These are phyloP conservation scores for Dicorynia guianensis DNA, from an alignment of 306 rosid genomes.

Conservation along the genomic window DNA sequence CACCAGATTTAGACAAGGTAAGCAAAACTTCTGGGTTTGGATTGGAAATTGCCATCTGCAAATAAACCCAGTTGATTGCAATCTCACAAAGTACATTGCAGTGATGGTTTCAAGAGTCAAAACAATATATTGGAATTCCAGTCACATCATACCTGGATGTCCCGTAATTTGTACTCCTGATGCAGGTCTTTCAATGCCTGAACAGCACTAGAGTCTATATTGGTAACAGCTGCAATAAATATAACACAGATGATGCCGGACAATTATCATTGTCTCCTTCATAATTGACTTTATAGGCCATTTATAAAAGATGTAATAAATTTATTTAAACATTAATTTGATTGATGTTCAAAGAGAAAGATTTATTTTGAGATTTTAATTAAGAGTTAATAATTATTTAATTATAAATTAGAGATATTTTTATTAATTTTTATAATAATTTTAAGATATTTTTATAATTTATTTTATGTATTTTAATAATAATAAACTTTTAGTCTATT, in stretches of 20 bases:
- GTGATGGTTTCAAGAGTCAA: slow-evolving; percentile 1
- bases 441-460: too few species aligned
- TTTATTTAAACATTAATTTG: too few species aligned
- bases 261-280: slow-evolving; percentile 5
- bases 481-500: too few species aligned
- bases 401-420: too few species aligned
- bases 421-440: too few species aligned
- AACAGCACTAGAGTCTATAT: slow-evolving; percentile 91
- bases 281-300: slow-evolving; percentile 24
- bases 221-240: slow-evolving; percentile 85
- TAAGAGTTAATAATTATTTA: too few species aligned
- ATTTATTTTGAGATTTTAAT: too few species aligned
- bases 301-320: too few species aligned
- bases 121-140: background rate
- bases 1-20: slow-evolving; percentile 75
- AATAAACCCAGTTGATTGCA: slow-evolving; percentile 24
- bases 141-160: slow-evolving; percentile 67
- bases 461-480: too few species aligned
- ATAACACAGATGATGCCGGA: slow-evolving; percentile 32
- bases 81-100: background rate
- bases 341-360: too few species aligned
- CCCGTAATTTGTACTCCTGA: slow-evolving; percentile 89
- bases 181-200: slow-evolving; percentile 90
- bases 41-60: slow-evolving; percentile 93
- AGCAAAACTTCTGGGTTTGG: slow-evolving; percentile 82